A percentile compares a stretch with the other conserved stretches of the same genome.
phyloP scores from a whole-genome alignment of 169 alveolate genomes.

The Miamiensis avidus region DNA sequence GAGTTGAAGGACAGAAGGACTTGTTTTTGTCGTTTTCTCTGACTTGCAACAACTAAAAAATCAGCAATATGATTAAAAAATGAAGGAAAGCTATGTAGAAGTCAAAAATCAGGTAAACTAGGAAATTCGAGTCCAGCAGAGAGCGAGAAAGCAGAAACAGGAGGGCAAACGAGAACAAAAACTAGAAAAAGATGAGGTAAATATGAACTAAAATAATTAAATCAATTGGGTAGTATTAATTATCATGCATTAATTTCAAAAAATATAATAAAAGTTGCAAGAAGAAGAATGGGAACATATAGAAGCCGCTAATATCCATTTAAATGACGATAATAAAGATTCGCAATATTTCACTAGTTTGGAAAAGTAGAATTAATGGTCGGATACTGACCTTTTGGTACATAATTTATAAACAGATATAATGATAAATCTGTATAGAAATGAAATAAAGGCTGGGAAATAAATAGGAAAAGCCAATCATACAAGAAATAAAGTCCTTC shows the following conservation, averaged over 20 bases:
- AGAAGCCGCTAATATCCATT: constrained; percentile 24
- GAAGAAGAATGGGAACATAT: constrained; percentile 47
- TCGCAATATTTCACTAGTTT: constrained; percentile 23
- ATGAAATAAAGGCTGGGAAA: constrained; percentile 52
- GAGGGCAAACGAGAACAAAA: constrained; percentile 16
- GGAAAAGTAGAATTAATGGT: constrained; percentile 17
- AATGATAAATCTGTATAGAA: constrained; percentile 46
- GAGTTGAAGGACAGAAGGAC: constrained; percentile 53
- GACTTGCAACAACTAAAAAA: constrained; percentile 52
- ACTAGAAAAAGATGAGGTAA: constrained; percentile 63
- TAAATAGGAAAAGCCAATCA: constrained; percentile 39
- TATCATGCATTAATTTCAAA: too few relatives aligned
- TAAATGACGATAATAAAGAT: constrained; percentile 40
- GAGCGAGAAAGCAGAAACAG: constrained; percentile 25
- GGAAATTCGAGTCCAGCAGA: constrained; percentile 51
- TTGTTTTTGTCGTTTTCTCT: constrained; percentile 47
- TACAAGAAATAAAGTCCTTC: constrained; percentile 30
- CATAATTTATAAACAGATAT: constrained; percentile 58
- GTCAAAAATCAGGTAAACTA: constrained; percentile 47
- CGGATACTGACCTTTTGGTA: constrained; percentile 42
- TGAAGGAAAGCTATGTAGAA: constrained; percentile 42
- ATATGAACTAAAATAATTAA: too few relatives aligned
- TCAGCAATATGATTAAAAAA: constrained; percentile 49
- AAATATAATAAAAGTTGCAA: constrained; percentile 23
- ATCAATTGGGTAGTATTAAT: too few relatives aligned